phyloP scores from a whole-genome alignment of 768 basidiomycete species.

The Pulveroboletus sp. region DNA sequence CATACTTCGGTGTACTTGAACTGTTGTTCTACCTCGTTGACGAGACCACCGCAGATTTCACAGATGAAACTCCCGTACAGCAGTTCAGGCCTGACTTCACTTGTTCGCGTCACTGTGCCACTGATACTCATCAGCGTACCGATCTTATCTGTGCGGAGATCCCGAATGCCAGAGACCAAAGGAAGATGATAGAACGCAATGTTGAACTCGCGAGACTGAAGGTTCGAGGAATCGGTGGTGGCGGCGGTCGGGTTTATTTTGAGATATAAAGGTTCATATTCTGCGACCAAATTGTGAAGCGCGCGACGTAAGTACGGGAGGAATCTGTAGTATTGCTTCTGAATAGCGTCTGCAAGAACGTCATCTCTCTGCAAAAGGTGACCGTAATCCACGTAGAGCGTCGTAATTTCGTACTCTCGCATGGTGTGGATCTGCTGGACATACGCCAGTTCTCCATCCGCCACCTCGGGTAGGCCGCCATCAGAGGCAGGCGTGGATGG shows the following conservation, averaged over 20 bases:
- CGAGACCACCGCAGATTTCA: conserved; percentile 77
- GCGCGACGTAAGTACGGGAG: conserved; percentile 91
- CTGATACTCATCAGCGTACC: conserved; percentile 93
- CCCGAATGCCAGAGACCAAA: conserved; percentile 90
- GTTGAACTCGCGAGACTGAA: conserved; percentile 89
- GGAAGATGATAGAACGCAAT: conserved; percentile 95
- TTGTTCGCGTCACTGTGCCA: conserved; percentile 95
- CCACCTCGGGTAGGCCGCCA: conserved; percentile 50
- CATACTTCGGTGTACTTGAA: conserved; percentile 97
- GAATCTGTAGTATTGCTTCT: conserved; percentile 95
- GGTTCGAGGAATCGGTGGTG: conserved; percentile 78
- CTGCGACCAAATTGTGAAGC: conserved; percentile 81
- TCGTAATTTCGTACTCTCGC: conserved; percentile 91
- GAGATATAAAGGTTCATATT: conserved; percentile 90
- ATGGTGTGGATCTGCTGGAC: conserved; percentile 92
- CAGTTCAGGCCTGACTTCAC: conserved; percentile 94
- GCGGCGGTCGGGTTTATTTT: conserved; percentile 92
- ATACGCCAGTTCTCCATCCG: conserved; percentile 70
- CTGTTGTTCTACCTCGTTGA: conserved; percentile 95
- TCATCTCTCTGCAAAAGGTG: conserved; percentile 90
- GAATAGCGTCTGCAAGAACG: conserved; percentile 88
- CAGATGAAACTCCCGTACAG: conserved; percentile 92
- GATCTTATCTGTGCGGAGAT: conserved; percentile 88
- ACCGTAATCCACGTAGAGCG: conserved; percentile 93
- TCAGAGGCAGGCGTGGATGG: conserved; percentile 79